Base-by-base conservation (phyloP, 805 yeast genomes). In the Kodamaea neixiangensis region DNA sequence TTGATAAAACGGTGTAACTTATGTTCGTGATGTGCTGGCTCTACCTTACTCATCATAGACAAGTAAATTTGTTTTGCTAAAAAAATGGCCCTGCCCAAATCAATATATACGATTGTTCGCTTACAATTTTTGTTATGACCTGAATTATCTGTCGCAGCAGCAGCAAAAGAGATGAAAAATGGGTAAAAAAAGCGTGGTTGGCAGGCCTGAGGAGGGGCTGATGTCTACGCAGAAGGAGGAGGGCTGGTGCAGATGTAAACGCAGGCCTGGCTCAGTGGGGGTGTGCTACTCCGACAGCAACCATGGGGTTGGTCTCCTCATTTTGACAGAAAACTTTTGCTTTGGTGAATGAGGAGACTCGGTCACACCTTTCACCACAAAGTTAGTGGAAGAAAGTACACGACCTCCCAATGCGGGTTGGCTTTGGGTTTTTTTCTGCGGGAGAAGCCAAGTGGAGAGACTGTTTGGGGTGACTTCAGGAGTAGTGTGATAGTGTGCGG, bases 1-100 rank as follows among this genome's bases (percentile, higher is more conserved):
- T 50, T 54, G 34, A 54, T 50, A 37, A 54, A 48, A 31, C 40
- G 47, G 20, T 53, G 56, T 9, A 48, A 39, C 29, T 53, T 47
- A 11, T 46, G 49, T 13, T 50, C 40, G 44, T 29, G 22, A 15
- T 29, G 46, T n/a, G n/a, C n/a, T n/a, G n/a, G n/a, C n/a, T n/a
- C n/a, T n/a, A n/a, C n/a, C n/a, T n/a, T n/a, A n/a, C n/a, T n/a
- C n/a, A n/a, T n/a, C n/a, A n/a, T n/a, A n/a, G n/a, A n/a, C n/a
- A n/a, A n/a, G n/a, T n/a, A n/a, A n/a, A n/a, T n/a, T n/a, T 25
- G 31, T 25, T 25, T 25, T 25, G 31, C 11, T 5, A 25, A 25
- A 25, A 25, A 25, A 25, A 25, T 9, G 7, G 31, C 13, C 31
- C 31, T 25, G 31, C 31, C 31, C 11, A 25, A 25, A 25, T 25